A percentile compares a stretch with the other conserved stretches of the same genome.
Conservation (phyloP, 129 eudicot genomes). For the Kitagawia praeruptora region DNA sequence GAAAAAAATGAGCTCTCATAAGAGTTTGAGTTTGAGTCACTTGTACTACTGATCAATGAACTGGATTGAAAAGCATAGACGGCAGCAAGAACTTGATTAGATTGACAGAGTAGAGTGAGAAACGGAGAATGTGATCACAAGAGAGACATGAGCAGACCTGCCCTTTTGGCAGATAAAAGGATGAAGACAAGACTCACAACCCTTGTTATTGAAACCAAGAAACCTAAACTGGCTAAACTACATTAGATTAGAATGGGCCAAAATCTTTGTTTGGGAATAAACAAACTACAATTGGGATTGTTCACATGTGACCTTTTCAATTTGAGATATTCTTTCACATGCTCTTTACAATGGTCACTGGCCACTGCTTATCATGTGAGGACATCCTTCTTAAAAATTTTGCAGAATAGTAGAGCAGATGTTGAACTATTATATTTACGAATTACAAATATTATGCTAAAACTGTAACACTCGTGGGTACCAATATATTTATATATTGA, state of each 20-base stretch:
- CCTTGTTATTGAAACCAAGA: not conserved
- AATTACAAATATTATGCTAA: too few relatives aligned
- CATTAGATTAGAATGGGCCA: slow-evolving; percentile 10
- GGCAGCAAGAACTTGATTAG: not conserved
- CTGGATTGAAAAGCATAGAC: not conserved
- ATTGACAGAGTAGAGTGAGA: not conserved
- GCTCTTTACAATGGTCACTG: not conserved
- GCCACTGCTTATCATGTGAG: not conserved
- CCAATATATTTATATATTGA: not conserved
- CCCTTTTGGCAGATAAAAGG: not conserved
- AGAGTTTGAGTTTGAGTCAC: not conserved
- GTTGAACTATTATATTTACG: too few relatives aligned
- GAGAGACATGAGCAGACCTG: slow-evolving; percentile 3
- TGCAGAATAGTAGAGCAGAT: too few relatives aligned
- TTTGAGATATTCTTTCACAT: not conserved
- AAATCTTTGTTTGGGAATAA: slow-evolving; percentile 2
- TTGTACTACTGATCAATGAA: not conserved
- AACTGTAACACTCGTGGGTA: not conserved
- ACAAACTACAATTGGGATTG: slow-evolving; percentile 3
- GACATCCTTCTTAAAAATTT: not conserved
- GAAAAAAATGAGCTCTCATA: too few relatives aligned
- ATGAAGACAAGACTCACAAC: not conserved
- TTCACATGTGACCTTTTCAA: slow-evolving; percentile 26
- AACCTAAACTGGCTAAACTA: not conserved
- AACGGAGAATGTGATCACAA: not conserved